Evolutionary conservation across 176 grass and related monocot species (phyloP).

Genomic region (Calamus simplicifolius): DNA sequence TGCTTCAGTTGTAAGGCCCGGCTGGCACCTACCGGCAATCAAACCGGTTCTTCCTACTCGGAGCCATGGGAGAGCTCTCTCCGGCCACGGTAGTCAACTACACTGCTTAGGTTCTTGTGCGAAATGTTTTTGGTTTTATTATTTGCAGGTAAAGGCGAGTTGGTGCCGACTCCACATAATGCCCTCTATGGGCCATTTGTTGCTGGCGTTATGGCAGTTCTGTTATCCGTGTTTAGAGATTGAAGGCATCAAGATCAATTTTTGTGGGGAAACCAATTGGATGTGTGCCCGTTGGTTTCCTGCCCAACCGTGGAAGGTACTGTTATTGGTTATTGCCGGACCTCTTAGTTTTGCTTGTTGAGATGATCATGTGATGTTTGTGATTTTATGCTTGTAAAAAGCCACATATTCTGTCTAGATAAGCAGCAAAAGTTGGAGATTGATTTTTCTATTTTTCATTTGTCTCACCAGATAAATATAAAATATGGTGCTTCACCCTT

Average conservation of each 20-base stretch:
- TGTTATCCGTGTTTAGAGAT: conserved; percentile 40
- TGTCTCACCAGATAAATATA: too few relatives aligned
- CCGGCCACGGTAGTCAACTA: not conserved
- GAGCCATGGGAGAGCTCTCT: not conserved
- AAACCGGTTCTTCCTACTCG: conserved; percentile 17
- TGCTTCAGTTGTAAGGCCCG: not conserved
- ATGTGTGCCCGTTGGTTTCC: conserved; percentile 41
- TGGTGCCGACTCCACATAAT: conserved; percentile 34
- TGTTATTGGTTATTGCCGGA: conserved; percentile 28
- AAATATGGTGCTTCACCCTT: too few relatives aligned
- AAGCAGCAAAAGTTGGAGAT: too few relatives aligned
- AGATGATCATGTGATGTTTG: too few relatives aligned
- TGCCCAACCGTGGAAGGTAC: conserved; percentile 46
- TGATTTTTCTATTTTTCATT: too few relatives aligned
- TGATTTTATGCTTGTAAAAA: too few relatives aligned
- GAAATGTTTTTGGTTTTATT: not conserved
- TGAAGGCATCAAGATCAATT: conserved; percentile 31
- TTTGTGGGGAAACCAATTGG: conserved; percentile 53
- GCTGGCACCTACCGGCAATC: not conserved
- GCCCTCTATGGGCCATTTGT: conserved; percentile 23
- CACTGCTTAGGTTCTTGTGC: not conserved
- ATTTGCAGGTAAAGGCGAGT: conserved; percentile 13
- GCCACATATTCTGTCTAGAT: too few relatives aligned
- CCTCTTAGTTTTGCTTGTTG: too few relatives aligned
- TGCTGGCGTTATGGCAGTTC: conserved; percentile 34